Percentiles rank a stretch among this genome's conserved stretches.
These are phyloP conservation scores for Lactifluus pinguis DNA, from an alignment of 768 basidiomycete genomes.

Conservation along the genomic window DNA sequence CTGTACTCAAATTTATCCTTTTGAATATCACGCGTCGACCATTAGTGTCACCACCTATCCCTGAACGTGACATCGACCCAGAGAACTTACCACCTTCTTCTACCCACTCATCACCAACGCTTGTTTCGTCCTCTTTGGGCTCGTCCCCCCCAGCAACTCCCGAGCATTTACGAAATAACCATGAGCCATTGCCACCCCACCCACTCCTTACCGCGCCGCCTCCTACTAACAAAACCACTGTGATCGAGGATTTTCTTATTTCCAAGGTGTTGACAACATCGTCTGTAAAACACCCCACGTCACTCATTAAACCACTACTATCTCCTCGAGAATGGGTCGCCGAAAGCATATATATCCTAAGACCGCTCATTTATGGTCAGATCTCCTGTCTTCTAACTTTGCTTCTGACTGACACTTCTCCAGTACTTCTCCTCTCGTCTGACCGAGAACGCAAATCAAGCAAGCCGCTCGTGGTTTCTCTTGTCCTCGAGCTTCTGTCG, in stretches of 20 bases:
- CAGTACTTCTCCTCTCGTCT: constrained; percentile 33
- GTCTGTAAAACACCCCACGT: constrained; percentile 61
- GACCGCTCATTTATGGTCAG: constrained; percentile 73
- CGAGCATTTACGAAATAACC: constrained; percentile 76
- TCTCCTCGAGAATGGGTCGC: constrained; percentile 67
- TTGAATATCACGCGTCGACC: constrained; percentile 71
- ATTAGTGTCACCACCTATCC: constrained; percentile 65
- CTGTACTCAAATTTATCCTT: constrained; percentile 61
- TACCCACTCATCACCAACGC: constrained; percentile 47
- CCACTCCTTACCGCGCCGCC: constrained; percentile 47
- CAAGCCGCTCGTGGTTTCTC: constrained; percentile 53
- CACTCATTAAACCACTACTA: constrained; percentile 52
- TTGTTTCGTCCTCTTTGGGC: constrained; percentile 48
- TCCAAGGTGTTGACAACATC: constrained; percentile 70
- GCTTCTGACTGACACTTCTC: constrained; percentile 3
- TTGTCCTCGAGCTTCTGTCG: constrained; percentile 65
- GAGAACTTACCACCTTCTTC: constrained; percentile 42
- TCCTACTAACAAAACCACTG: constrained; percentile 41
- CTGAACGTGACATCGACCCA: constrained; percentile 83
- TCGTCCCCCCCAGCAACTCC: constrained; percentile 56
- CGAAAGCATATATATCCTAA: constrained; percentile 59
- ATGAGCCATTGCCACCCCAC: constrained; percentile 54
- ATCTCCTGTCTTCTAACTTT: neutral
- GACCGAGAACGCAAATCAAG: constrained; percentile 35
- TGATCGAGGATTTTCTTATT: constrained; percentile 75